Evolutionary conservation across 2,329 filamentous ascomycete species (phyloP).

Genomic region (Pleurostoma richardsiae): DNA sequence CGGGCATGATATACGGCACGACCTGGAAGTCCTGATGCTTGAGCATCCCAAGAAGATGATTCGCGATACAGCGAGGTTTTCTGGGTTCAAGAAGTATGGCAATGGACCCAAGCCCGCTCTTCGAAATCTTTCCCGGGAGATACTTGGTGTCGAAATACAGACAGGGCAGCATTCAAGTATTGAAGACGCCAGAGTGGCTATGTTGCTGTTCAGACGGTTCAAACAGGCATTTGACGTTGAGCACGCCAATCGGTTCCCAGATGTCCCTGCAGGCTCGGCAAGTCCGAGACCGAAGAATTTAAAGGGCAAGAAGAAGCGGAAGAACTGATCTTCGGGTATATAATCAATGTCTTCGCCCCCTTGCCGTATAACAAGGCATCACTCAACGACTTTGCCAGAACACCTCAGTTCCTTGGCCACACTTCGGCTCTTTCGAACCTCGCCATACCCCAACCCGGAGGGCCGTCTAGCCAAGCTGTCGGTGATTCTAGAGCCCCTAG

Average conservation of each 20-base stretch:
- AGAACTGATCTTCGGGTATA: constrained; percentile 20
- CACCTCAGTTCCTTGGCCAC: no score
- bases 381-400: no score
- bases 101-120: constrained; percentile 66
- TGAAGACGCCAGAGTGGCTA: constrained; percentile 81
- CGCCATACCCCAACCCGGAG: no score
- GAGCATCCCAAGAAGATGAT: constrained; percentile 73
- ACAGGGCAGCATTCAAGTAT: constrained; percentile 60
- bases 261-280: constrained; percentile 15
- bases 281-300: constrained; percentile 34
- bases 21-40: constrained; percentile 71
- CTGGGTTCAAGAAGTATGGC: constrained; percentile 65
- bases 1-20: constrained; percentile 79
- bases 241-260: constrained; percentile 61
- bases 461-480: neutral
- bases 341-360: neutral
- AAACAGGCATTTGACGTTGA: constrained; percentile 85
- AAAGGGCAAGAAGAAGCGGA: constrained; percentile 32
- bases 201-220: constrained; percentile 79
- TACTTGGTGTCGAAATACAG: constrained; percentile 60
- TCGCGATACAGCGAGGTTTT: constrained; percentile 77
- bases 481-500: constrained; percentile 20
- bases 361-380: no score
- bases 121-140: constrained; percentile 48
- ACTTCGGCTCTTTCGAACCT: no score